A percentile compares a stretch with the other conserved stretches of the same genome.
Evolutionary conservation across 495 filamentous ascomycete species (phyloP).

Genomic region (Hypoxylon cercidicola): DNA sequence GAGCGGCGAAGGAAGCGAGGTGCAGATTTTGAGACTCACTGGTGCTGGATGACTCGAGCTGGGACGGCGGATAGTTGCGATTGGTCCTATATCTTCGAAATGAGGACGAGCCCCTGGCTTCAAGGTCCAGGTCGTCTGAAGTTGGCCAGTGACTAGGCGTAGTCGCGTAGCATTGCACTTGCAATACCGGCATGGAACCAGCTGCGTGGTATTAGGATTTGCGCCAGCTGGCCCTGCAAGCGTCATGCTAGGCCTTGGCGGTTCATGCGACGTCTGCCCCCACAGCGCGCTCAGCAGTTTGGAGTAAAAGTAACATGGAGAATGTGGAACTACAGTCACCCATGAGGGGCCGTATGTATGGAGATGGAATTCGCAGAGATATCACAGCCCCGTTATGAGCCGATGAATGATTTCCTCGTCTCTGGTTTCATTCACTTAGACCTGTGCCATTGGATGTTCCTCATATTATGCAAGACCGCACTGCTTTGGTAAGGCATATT

Average conservation of each 20-base stretch:
- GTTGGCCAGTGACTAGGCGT: slow-evolving; percentile 6
- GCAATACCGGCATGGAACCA: slow-evolving; percentile 26
- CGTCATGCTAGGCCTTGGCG: slow-evolving; percentile 26
- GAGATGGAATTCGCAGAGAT: too few relatives aligned
- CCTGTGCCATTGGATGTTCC: too few relatives aligned
- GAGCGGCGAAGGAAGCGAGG: slow-evolving; percentile 18
- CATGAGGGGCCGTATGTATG: background rate
- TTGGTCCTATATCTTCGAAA: slow-evolving; percentile 15
- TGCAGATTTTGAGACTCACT: slow-evolving; percentile 32
- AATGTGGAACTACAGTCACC: background rate
- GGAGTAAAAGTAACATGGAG: background rate
- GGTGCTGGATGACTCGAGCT: slow-evolving; percentile 11
- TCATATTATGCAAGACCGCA: too few relatives aligned
- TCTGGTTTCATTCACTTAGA: too few relatives aligned
- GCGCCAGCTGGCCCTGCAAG: slow-evolving; percentile 7
- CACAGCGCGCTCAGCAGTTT: background rate
- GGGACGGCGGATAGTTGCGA: slow-evolving; percentile 1
- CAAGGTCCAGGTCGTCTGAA: slow-evolving; percentile 11
- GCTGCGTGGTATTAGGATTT: slow-evolving; percentile 23
- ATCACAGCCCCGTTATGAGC: too few relatives aligned
- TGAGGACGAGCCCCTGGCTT: slow-evolving; percentile 19
- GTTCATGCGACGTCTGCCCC: slow-evolving; percentile 22
- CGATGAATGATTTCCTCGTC: too few relatives aligned
- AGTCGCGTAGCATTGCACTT: slow-evolving; percentile 18
- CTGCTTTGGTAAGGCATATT: too few relatives aligned